A percentile compares a stretch with the other conserved stretches of the same genome.
These are phyloP conservation scores for Nyctanthes arbortristis DNA, from an alignment of 257 asterid species.

Conservation along the genomic window DNA sequence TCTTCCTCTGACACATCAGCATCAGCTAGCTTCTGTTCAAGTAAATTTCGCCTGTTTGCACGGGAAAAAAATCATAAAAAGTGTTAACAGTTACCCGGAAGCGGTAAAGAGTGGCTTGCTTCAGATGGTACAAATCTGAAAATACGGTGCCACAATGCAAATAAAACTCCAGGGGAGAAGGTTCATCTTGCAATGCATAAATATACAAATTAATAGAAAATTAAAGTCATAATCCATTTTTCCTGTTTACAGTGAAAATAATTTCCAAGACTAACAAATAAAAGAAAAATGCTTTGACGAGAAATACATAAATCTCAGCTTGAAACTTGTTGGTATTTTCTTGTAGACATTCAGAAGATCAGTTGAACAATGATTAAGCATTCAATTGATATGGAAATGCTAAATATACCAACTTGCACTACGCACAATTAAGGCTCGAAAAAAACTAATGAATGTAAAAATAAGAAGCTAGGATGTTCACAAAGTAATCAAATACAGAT, in stretches of 20 bases:
- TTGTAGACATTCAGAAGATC: neutral
- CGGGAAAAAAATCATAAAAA: constrained; percentile 18
- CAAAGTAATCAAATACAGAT: constrained; percentile 6
- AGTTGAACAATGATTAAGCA: neutral
- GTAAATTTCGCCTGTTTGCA: constrained; percentile 69
- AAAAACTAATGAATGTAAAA: constrained; percentile 4
- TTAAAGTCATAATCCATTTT: neutral
- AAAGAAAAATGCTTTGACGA: constrained; percentile 5
- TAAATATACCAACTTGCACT: neutral
- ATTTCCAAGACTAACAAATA: neutral
- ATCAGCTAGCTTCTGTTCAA: constrained; percentile 94
- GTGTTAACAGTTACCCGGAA: constrained; percentile 1
- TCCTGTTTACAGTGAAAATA: neutral
- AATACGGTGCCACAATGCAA: constrained; percentile 10
- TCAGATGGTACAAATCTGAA: constrained; percentile 4
- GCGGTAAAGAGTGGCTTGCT: constrained; percentile 15
- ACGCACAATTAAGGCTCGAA: constrained; percentile 6
- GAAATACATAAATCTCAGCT: constrained; percentile 4
- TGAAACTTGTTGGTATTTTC: constrained; percentile 1
- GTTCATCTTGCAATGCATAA: neutral
- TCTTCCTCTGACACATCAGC: constrained; percentile 99
- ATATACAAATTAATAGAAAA: neutral
- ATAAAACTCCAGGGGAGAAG: neutral
- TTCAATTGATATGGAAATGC: neutral
- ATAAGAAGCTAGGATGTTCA: neutral